Conservation (phyloP, 805 yeast species). For the Sungouiozyma ichnusensis region DNA sequence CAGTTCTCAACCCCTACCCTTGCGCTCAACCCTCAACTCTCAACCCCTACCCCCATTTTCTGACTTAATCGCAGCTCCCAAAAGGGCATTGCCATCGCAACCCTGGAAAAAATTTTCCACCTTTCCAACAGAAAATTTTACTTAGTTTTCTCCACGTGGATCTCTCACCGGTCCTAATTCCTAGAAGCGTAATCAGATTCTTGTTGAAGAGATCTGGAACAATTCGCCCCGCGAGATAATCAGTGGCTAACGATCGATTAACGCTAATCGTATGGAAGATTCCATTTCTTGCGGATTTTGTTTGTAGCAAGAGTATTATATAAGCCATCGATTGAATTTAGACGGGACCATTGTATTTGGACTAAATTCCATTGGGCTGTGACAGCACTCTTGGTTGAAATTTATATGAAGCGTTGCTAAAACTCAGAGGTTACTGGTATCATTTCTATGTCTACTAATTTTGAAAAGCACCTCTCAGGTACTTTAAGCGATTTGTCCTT, state of each 20-base stretch:
- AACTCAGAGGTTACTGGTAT: no score
- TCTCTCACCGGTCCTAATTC: background rate
- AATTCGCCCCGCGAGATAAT: background rate
- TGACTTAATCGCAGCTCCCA: no score
- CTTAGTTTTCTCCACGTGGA: background rate
- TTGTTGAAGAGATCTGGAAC: background rate
- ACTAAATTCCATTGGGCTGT: no score
- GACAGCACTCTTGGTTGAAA: no score
- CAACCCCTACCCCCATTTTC: no score
- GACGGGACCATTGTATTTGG: no score
- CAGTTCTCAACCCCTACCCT: no score
- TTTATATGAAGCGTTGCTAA: no score
- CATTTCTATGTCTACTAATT: conserved; percentile 30
- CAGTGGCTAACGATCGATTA: background rate
- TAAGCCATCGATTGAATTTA: background rate
- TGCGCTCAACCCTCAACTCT: no score
- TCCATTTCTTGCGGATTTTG: background rate
- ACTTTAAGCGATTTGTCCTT: conserved; percentile 32
- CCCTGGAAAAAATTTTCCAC: background rate
- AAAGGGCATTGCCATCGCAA: no score
- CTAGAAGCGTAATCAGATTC: background rate
- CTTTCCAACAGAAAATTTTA: background rate
- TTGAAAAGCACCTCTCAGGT: conserved; percentile 26
- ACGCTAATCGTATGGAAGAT: background rate
- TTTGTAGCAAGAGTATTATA: no score